These are phyloP conservation scores for Claviceps sp. DNA, from an alignment of 2,329 filamentous ascomycete genomes.

Conservation along the genomic window DNA sequence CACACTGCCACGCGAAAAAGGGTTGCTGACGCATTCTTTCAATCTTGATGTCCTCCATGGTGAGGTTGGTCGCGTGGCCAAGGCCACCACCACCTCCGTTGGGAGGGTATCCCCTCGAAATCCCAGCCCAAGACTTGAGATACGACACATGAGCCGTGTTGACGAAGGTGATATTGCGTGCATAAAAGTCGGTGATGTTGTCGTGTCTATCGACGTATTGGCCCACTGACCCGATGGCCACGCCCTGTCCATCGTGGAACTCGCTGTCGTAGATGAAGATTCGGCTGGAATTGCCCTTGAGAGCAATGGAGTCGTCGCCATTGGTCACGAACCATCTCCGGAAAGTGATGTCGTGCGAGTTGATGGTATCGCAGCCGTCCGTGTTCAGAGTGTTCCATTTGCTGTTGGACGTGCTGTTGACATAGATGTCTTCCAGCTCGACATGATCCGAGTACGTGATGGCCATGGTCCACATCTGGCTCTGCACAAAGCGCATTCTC, in stretches of 20 bases:
- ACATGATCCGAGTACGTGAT: conserved; percentile 33
- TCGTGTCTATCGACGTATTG: conserved; percentile 37
- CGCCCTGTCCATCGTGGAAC: conserved; percentile 35
- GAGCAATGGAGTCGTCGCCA: conserved; percentile 38
- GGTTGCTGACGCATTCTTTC: conserved; percentile 15
- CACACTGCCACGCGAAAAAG: conserved; percentile 22
- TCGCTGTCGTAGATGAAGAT: conserved; percentile 34
- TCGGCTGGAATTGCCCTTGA: conserved; percentile 43
- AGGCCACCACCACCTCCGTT: conserved; percentile 45
- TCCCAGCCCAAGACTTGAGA: conserved; percentile 46
- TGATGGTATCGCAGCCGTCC: conserved; percentile 37
- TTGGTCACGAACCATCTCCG: conserved; percentile 35
- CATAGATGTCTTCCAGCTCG: conserved; percentile 35
- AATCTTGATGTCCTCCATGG: conserved; percentile 18
- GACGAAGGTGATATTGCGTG: conserved; percentile 30
- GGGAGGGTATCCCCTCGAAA: conserved; percentile 35
- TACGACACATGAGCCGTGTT: conserved; percentile 36
- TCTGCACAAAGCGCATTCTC: conserved; percentile 37
- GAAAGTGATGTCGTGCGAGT: conserved; percentile 37
- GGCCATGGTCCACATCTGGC: conserved; percentile 48
- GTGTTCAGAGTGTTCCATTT: conserved; percentile 24
- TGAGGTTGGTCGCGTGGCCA: conserved; percentile 24
- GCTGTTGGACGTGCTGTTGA: conserved; percentile 32
- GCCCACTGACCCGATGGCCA: conserved; percentile 45
- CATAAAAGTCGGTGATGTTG: conserved; percentile 34